Base-by-base conservation (phyloP, 345 rosid species). In the Cardiospermum halicacabum region DNA sequence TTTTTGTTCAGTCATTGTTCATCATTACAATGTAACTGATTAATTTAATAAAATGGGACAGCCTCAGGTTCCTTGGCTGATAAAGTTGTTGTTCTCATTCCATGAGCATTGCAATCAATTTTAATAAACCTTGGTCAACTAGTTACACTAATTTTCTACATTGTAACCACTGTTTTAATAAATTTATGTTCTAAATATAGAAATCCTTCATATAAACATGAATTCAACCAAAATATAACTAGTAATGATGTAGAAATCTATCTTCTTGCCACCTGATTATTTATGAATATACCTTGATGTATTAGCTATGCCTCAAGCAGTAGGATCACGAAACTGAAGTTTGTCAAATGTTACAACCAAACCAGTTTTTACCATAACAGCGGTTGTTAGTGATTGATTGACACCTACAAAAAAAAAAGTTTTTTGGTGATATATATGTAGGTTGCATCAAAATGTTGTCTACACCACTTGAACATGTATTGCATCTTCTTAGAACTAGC, bases 21-120 rank as follows among this genome's bases (percentile, higher is more conserved):
- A n/a, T n/a, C n/a, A n/a, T n/a, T n/a, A n/a, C n/a, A n/a, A n/a
- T n/a, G n/a, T n/a, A n/a, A n/a, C n/a, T n/a, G n/a, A n/a, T n/a
- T n/a, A n/a, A n/a, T n/a, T n/a, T n/a, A n/a, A 49, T 91, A 89
- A 69, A 93, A 93, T 11, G 98, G 98, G 50, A 89, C 96, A 42
- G 98, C 98, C 62, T 85, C 98, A 4, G 97, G 98, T 69, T 93
- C 98, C 79, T 88, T 93, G 4, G 96, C 97, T 5, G 98, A 88
- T 75, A 93, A 74, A 42, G 98, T 96, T 45, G 96, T 97, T 68
- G 97, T 93, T 78, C 97, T 97, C 76, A 93, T 81, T 74, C 98
- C 97, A 74, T 93, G 98, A 56, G 98, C 97, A 83, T 97, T 93
- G 77, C 32, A 75, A 58, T 58, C 31, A 42, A 0, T 5, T 47